phyloP scores from a whole-genome alignment of 768 basidiomycete genomes.

The Russula abietina region DNA sequence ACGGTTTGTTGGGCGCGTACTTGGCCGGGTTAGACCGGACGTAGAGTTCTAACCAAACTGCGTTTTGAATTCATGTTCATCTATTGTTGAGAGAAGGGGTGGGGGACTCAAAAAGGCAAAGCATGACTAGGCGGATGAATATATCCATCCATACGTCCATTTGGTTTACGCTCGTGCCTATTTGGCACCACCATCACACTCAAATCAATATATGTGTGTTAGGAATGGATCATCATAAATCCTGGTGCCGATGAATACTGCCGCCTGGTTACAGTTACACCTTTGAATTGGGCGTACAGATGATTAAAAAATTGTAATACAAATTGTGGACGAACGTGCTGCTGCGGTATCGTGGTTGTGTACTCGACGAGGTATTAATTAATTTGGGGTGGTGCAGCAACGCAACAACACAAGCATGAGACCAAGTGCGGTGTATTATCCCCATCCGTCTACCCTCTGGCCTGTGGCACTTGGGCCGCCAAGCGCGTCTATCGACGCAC shows the following conservation, averaged over 20 bases:
- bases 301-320: background rate
- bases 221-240: background rate
- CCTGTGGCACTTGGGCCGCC: constrained; percentile 4
- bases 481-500: constrained; percentile 25
- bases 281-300: background rate
- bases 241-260: background rate
- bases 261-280: background rate
- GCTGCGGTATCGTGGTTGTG: background rate
- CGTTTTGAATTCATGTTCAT: background rate
- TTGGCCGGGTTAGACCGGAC: background rate
- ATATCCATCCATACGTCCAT: background rate
- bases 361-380: background rate
- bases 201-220: background rate
- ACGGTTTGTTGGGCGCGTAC: background rate
- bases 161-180: background rate
- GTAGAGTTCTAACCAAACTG: background rate
- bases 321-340: background rate
- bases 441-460: constrained; percentile 5
- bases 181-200: background rate
- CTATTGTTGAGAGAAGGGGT: background rate
- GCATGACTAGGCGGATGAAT: background rate
- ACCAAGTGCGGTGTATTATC: constrained; percentile 2
- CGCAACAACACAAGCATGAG: background rate
- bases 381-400: background rate
- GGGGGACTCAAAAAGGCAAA: constrained; percentile 8